phyloP scores from a whole-genome alignment of 1,284 basidiomycete species.

The Ganoderma leucocontextum region DNA sequence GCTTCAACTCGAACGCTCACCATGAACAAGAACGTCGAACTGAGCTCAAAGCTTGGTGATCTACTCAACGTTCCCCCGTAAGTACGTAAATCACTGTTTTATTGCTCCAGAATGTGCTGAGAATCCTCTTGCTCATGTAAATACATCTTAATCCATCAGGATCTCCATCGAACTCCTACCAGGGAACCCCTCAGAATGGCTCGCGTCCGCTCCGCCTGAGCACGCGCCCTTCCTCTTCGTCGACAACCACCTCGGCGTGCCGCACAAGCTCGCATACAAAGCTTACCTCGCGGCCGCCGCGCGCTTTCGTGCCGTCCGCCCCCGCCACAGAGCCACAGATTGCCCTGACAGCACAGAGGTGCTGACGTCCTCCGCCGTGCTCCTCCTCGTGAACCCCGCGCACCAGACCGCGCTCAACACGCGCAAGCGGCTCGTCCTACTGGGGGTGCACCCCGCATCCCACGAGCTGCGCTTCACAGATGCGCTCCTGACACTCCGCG shows the following conservation, averaged over 20 bases:
- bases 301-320: conserved; percentile 40
- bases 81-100: conserved; percentile 7
- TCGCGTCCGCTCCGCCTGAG: conserved; percentile 28
- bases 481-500: conserved; percentile 57
- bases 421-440: conserved; percentile 58
- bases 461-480: conserved; percentile 58
- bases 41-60: conserved; percentile 19
- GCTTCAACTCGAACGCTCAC: conserved; percentile 1
- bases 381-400: conserved; percentile 71
- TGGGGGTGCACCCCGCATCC: conserved; percentile 44
- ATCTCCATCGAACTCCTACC: conserved; percentile 59
- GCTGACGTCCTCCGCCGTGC: conserved; percentile 50
- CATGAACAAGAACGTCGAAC: not conserved
- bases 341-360: conserved; percentile 20
- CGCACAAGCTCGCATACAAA: conserved; percentile 60
- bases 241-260: conserved; percentile 70
- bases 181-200: conserved; percentile 53
- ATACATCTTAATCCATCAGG: conserved; percentile 21
- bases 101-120: not conserved
- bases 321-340: not conserved
- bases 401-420: conserved; percentile 71
- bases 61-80: conserved; percentile 34
- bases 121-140: not conserved
- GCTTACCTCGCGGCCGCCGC: conserved; percentile 56
- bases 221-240: conserved; percentile 59